Evolutionary conservation across 2,329 filamentous ascomycete species (phyloP).

Genomic region (Pseudovirgaria hyperparasitica): DNA sequence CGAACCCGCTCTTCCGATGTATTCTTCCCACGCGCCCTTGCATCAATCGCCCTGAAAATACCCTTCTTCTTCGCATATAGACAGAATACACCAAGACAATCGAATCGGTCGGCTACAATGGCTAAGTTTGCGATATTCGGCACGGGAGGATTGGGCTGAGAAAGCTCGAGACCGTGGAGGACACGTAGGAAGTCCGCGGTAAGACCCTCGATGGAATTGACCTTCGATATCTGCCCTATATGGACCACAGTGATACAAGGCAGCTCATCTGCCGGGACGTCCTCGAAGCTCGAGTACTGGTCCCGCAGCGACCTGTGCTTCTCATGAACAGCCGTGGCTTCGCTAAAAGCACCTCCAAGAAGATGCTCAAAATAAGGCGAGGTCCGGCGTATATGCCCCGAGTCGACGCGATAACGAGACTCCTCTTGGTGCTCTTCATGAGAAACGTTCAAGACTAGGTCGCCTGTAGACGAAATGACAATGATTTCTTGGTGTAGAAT

Average conservation of each 20-base stretch:
- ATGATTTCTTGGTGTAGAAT: constrained; percentile 21
- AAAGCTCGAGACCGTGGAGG: constrained; percentile 44
- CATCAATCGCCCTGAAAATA: constrained; percentile 28
- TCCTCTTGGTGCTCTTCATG: constrained; percentile 47
- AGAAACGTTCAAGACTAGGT: constrained; percentile 52
- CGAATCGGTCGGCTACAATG: constrained; percentile 62
- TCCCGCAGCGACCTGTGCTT: constrained; percentile 37
- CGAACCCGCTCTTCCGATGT: constrained; percentile 52
- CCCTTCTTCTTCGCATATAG: constrained; percentile 38
- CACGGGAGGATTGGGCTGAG: constrained; percentile 34
- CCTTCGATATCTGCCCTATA: constrained; percentile 54
- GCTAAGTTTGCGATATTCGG: constrained; percentile 54
- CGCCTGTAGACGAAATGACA: constrained; percentile 44
- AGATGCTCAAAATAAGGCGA: constrained; percentile 61
- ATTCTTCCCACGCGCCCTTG: constrained; percentile 29
- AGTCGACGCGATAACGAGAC: constrained; percentile 49
- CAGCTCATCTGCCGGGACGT: constrained; percentile 40
- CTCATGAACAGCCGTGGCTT: constrained; percentile 43
- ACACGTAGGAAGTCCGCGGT: constrained; percentile 56
- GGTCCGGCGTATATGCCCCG: constrained; percentile 42
- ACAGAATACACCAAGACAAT: constrained; percentile 45
- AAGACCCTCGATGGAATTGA: constrained; percentile 46
- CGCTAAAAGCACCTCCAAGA: constrained; percentile 51
- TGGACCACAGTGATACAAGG: constrained; percentile 53
- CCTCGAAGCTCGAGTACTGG: constrained; percentile 34